phyloP scores from a whole-genome alignment of 371 early-diverging fungal genomes.

The Mortierella sp. region DNA sequence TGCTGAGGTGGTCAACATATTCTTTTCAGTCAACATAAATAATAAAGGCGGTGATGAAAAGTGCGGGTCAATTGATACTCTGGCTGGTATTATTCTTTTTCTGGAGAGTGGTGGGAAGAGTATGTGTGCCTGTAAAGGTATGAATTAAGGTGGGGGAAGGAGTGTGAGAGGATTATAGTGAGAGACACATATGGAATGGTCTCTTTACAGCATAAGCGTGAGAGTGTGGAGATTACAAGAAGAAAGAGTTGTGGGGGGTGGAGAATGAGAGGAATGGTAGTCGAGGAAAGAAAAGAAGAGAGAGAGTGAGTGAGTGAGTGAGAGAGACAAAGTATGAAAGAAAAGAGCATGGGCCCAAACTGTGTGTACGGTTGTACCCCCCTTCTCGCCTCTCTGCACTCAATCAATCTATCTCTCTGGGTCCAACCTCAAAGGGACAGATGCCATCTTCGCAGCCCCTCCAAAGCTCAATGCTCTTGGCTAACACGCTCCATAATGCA shows the following conservation, averaged over 20 bases:
- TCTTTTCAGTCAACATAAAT: constrained; percentile 33
- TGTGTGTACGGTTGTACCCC: background rate
- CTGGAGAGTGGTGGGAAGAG: background rate
- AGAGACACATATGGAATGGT: background rate
- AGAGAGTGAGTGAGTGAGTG: background rate
- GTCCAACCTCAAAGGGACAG: background rate
- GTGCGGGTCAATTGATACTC: background rate
- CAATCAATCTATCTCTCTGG: background rate
- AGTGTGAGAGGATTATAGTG: background rate
- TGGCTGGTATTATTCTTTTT: background rate
- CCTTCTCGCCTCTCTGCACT: background rate
- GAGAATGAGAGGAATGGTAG: background rate
- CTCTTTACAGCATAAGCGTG: background rate
- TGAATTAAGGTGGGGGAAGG: background rate
- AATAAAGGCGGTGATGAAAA: background rate
- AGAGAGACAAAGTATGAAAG: background rate
- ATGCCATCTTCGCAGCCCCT: background rate
- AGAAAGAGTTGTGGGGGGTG: background rate
- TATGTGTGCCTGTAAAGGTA: background rate
- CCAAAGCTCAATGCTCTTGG: constrained; percentile 5
- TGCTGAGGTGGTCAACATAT: constrained; percentile 37
- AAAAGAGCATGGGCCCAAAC: background rate
- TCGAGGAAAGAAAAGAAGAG: background rate
- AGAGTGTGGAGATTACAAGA: constrained; percentile 2
- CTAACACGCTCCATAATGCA: background rate